These are phyloP conservation scores for Pestalotiopsis sp. DNA, from an alignment of 2,329 filamentous ascomycete species.

Conservation along the genomic window DNA sequence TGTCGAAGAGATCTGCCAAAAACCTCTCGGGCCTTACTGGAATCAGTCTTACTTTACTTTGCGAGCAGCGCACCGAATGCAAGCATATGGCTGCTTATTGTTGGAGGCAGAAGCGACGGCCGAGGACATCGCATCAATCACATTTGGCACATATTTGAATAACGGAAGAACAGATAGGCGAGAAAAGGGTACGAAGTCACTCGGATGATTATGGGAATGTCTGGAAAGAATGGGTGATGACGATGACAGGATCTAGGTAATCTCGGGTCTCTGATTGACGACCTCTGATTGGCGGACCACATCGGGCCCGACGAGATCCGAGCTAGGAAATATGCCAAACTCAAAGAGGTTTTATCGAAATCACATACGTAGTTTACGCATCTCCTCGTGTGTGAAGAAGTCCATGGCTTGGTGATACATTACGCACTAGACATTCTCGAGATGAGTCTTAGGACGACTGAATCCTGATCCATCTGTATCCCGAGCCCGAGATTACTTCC, in stretches of 20 bases:
- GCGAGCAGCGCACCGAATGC: slow-evolving; percentile 27
- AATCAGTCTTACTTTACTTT: slow-evolving; percentile 32
- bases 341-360: neutral
- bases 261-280: neutral
- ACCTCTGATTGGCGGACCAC: slow-evolving; percentile 10
- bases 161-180: neutral
- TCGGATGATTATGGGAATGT: neutral
- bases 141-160: neutral
- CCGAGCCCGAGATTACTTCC: neutral
- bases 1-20: slow-evolving; percentile 32
- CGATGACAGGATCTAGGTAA: neutral
- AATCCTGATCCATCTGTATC: neutral
- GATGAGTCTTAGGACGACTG: neutral
- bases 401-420: too few relatives aligned
- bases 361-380: neutral
- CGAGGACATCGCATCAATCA: neutral
- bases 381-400: neutral
- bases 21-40: slow-evolving; percentile 24
- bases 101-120: neutral
- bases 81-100: slow-evolving; percentile 18
- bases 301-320: slow-evolving; percentile 8
- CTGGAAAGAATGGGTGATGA: neutral
- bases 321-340: neutral
- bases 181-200: neutral
- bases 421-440: too few relatives aligned